Base-by-base conservation (phyloP, 768 basidiomycete species). In the Zangia roseola region DNA sequence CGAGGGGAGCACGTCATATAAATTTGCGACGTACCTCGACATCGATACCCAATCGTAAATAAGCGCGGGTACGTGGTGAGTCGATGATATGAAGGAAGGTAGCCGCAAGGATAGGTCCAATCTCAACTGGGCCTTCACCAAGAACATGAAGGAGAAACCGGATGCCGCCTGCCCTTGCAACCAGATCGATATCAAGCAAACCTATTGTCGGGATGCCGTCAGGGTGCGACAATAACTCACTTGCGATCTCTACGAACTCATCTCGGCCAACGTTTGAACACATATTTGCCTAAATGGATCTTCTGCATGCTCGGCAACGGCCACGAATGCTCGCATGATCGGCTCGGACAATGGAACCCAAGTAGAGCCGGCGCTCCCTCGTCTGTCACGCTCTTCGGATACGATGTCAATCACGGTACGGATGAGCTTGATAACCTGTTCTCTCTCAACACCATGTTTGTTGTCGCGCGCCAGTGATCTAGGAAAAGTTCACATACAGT, bases 361-460 rank as follows among this genome's bases (percentile, higher is more conserved):
- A 10, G 77, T 76, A 10, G 73, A 60, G 10, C 73, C 74, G 9
- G 52, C 52, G 33, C 69, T 69, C 19, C 70, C 69, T 23, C 73
- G 64, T 36, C 71, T 70, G 23, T 78, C 71, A 31, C 68, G 57
- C 35, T 80, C 76, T 42, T 80, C 77, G 12, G 84, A 83, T 12
- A 88, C 86, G 31, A 94, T 77, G 56, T 90, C 82, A 7, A 94
- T 80, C 21, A 93, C 81, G 3, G 83, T 71, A 17, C 97, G 86
- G 46, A 98, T 83, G 19, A 98, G 81, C 51, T 92, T 91, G 57
- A 99, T 81, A 19, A 81, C 91, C 67, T 98, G 94, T 62, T 97
- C 93, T 62, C 91, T 91, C 70, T 94, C 97, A 6, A 84, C 78
- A 12, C 80, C 80, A 62, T 84, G 78, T 58, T 91, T 88, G 62